Evolutionary conservation across 305 asterid species (phyloP).

Genomic region (Solanum aculeatissimum): DNA sequence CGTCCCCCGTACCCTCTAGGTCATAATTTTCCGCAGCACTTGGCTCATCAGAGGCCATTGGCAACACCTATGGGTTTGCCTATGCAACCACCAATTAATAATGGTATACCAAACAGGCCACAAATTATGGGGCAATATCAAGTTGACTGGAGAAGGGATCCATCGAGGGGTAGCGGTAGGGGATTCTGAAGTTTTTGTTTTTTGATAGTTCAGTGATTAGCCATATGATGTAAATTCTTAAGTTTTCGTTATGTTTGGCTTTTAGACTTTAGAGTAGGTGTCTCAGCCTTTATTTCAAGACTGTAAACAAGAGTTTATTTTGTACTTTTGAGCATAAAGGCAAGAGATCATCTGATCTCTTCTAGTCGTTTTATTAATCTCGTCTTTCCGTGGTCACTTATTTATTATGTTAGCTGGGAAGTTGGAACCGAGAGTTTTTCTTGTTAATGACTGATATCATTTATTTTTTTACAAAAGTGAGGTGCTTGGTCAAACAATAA

Average conservation of each 20-base stretch:
- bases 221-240: not conserved
- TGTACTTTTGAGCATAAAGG: not conserved
- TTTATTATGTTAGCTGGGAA: not conserved
- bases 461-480: too few relatives aligned
- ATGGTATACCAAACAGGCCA: conserved; percentile 12
- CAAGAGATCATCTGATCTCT: not conserved
- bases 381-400: not conserved
- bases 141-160: conserved; percentile 4
- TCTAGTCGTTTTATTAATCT: not conserved
- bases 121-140: conserved; percentile 18
- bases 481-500: too few relatives aligned
- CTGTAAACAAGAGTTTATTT: not conserved
- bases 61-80: not conserved
- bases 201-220: not conserved
- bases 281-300: not conserved
- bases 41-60: conserved; percentile 5
- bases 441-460: too few relatives aligned
- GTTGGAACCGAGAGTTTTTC: not conserved
- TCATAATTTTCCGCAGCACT: conserved; percentile 13
- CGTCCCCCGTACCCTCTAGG: not conserved
- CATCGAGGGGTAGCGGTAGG: conserved; percentile 22
- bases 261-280: not conserved
- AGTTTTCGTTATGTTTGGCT: not conserved
- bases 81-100: conserved; percentile 1
- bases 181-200: conserved; percentile 7